These are phyloP conservation scores for Talaromyces sp. DNA, from an alignment of 2,329 filamentous ascomycete genomes.

Conservation along the genomic window DNA sequence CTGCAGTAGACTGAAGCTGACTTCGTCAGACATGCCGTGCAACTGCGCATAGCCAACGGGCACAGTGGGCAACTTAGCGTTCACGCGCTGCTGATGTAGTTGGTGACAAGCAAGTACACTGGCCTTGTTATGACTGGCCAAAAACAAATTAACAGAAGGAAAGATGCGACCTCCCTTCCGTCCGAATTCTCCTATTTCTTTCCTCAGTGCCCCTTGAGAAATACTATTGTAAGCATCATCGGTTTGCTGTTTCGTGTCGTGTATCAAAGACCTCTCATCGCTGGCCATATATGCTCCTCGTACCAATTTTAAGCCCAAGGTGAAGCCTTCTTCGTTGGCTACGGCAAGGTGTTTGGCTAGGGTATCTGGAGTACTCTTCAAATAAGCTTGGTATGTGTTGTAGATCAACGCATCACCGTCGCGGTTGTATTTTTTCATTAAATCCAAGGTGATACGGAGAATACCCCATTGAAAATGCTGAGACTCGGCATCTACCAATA, in stretches of 20 bases:
- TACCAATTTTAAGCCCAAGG: conserved; percentile 68
- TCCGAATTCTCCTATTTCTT: conserved; percentile 18
- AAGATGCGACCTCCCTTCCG: conserved; percentile 31
- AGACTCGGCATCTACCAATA: conserved; percentile 86
- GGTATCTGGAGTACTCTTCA: conserved; percentile 56
- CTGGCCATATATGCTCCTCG: conserved; percentile 67
- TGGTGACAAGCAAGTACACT: conserved; percentile 55
- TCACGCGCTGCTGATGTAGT: conserved; percentile 43
- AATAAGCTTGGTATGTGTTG: conserved; percentile 73
- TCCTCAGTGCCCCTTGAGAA: conserved; percentile 59
- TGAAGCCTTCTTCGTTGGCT: conserved; percentile 56
- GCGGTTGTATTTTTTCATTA: conserved; percentile 71
- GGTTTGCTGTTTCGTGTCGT: conserved; percentile 66
- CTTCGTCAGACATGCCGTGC: conserved; percentile 57
- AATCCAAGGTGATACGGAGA: conserved; percentile 70
- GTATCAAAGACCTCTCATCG: conserved; percentile 64
- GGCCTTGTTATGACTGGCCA: conserved; percentile 76
- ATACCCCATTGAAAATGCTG: conserved; percentile 72
- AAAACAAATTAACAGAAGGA: conserved; percentile 58
- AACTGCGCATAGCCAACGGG: conserved; percentile 52
- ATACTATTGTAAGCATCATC: conserved; percentile 68
- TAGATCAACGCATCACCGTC: conserved; percentile 64
- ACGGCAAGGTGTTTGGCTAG: conserved; percentile 55
- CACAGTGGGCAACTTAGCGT: conserved; percentile 36
- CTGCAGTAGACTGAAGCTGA: conserved; percentile 49